Evolutionary conservation across 345 rosid species (phyloP).

Genomic region (Excoecaria cochinchinensis): DNA sequence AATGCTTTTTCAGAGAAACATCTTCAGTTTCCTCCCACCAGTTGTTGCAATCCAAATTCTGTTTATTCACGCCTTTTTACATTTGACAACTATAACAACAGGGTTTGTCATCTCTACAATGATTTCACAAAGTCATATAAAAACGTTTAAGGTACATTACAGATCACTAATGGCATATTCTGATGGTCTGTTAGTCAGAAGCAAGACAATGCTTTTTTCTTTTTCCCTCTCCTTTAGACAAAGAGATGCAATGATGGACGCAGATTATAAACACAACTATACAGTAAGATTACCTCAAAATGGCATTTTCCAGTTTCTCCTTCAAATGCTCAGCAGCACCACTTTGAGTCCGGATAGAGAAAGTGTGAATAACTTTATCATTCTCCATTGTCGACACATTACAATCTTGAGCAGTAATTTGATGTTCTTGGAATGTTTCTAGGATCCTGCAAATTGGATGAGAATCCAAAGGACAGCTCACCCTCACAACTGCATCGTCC

Average conservation of each 20-base stretch:
- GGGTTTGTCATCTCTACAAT: not conserved
- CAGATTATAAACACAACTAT: conserved; percentile 3
- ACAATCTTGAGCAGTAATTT: conserved; percentile 56
- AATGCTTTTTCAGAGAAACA: not conserved
- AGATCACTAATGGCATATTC: not conserved
- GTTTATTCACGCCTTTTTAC: not conserved
- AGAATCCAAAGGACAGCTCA: conserved; percentile 67
- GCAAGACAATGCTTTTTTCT: not conserved
- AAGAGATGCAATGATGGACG: not conserved
- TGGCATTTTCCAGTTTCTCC: conserved; percentile 66
- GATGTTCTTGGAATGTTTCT: conserved; percentile 64
- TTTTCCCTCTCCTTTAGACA: not conserved
- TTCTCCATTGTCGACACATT: conserved; percentile 57
- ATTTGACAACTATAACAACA: not conserved
- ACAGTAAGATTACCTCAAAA: conserved; percentile 43
- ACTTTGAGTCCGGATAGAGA: conserved; percentile 58
- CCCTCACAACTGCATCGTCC: conserved; percentile 69
- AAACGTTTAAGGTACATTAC: conserved; percentile 8
- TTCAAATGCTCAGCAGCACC: conserved; percentile 82
- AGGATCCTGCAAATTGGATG: conserved; percentile 72
- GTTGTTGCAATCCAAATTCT: not conserved
- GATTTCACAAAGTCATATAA: not conserved
- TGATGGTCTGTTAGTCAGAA: conserved; percentile 14
- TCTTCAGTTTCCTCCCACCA: not conserved
- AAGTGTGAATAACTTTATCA: conserved; percentile 69